Percentiles rank a stretch among this genome's conserved stretches.
These are phyloP conservation scores for Eucalyptus sp. DNA, from an alignment of 345 rosid genomes.

Conservation along the genomic window DNA sequence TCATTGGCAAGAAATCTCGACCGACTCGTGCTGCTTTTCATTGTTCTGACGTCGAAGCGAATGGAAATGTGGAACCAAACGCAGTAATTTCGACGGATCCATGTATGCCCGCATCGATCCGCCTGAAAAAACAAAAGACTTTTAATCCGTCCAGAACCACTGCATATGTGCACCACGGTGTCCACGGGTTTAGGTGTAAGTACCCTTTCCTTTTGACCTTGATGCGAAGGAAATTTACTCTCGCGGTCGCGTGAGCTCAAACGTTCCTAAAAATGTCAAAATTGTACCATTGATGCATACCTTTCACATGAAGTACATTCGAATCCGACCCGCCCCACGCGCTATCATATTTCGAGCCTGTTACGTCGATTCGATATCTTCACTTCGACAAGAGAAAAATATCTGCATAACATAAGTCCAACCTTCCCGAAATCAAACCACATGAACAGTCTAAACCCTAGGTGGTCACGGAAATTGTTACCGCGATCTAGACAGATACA, in stretches of 20 bases:
- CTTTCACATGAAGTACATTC: neutral
- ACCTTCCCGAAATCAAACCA: fast-evolving
- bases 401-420: neutral
- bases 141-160: neutral
- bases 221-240: neutral
- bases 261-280: neutral
- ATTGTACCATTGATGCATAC: neutral
- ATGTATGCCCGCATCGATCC: neutral
- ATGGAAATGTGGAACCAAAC: neutral
- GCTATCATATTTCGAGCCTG: neutral
- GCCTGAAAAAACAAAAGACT: neutral
- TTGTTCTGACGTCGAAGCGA: neutral
- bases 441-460: neutral
- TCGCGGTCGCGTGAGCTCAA: neutral
- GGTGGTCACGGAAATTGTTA: neutral
- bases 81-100: neutral
- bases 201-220: neutral
- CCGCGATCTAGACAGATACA: neutral
- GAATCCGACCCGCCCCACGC: neutral
- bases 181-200: neutral
- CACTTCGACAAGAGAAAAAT: neutral
- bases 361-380: neutral
- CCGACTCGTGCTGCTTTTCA: neutral
- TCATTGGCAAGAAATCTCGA: neutral
- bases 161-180: neutral